Evolutionary conservation across 805 yeast species (phyloP), one percentile per base, ranked within the genome.

Genomic region (Pichia ethanolica): DNA sequence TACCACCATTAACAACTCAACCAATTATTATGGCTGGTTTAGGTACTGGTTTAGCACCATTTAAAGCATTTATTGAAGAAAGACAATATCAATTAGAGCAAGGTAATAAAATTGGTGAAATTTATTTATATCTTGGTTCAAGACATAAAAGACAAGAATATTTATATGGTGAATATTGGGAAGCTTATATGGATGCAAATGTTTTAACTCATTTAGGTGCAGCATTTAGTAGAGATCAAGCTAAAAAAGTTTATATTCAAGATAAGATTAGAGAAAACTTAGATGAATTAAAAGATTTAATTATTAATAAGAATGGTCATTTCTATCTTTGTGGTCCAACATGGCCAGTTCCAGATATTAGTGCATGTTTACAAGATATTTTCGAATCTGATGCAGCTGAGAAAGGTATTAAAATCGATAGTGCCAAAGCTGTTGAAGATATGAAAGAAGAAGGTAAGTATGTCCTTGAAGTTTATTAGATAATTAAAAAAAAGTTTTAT

Each of bases 271-370:
- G 89, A 62, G 88, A 89, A 65, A 78, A 81, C 51, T 70, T 88
- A 61, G 76, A 73, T 46, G 83, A 79, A 41, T 76, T 91, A 67
- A 85, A 86, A 44, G 86, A 81, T 40, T 90, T 96, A 45, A 80
- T 91, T 68, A 84, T 82, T 41, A 71, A 73, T 55, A 77, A 89
- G 70, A 72, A 83, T 50, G 98, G 98, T 50, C 83, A 89, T 28
- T 91, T 91, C 79, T 91, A 91, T 72, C 76, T 91, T 65, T 91
- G 98, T 81, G 98, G 98, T 54, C 98, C 98, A 40, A 91, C 97
- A 2, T 91, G 98, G 98, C 98, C 98, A 35, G 97, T 91, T 62
- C 97, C 98, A 10, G 97, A 90, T 66, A 86, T 91, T 60, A 86
- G 96, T 47, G 85, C 83, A 41, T 95, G 96, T 60, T 73, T 91